phyloP scores from a whole-genome alignment of 192 early-diverging fungal genomes.

The Radiomyces spectabilis region DNA sequence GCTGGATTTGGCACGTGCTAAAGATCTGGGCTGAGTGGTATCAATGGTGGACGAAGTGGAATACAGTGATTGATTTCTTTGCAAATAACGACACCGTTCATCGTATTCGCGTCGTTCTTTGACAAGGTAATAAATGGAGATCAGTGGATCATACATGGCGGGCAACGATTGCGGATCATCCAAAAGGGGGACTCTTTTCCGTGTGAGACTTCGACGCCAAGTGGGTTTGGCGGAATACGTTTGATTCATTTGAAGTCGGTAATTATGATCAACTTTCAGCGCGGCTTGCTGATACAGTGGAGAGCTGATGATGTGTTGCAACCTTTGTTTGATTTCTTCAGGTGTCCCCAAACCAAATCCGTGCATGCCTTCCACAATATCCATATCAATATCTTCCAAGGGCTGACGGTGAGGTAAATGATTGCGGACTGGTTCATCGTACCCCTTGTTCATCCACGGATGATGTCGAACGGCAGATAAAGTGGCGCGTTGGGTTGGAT shows the following conservation, averaged over 20 bases:
- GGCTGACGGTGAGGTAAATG: slow-evolving; percentile 57
- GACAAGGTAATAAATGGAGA: slow-evolving; percentile 83
- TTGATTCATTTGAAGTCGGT: slow-evolving; percentile 1
- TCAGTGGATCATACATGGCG: slow-evolving; percentile 49
- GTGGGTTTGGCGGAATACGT: neutral
- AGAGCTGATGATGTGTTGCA: slow-evolving; percentile 40
- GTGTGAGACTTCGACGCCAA: neutral
- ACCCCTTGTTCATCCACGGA: slow-evolving; percentile 74
- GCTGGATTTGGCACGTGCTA: neutral
- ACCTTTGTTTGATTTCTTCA: slow-evolving; percentile 41
- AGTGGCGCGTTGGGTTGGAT: slow-evolving; percentile 58
- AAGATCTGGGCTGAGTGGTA: slow-evolving; percentile 3
- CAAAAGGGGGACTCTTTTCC: neutral
- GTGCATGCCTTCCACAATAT: slow-evolving; percentile 58
- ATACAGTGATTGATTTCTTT: neutral
- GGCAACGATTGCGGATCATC: slow-evolving; percentile 22
- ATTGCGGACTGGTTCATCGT: slow-evolving; percentile 49
- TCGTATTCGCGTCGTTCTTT: slow-evolving; percentile 48
- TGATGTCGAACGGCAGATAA: slow-evolving; percentile 64
- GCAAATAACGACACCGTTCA: neutral
- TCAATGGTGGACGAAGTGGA: neutral
- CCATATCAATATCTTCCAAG: slow-evolving; percentile 49
- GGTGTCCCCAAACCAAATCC: slow-evolving; percentile 75
- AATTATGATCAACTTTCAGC: slow-evolving; percentile 11
- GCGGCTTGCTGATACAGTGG: slow-evolving; percentile 38